Percentiles rank a stretch among this genome's conserved stretches.
phyloP scores from a whole-genome alignment of 108 stramenopile genomes.

The Seminavis robusta region DNA sequence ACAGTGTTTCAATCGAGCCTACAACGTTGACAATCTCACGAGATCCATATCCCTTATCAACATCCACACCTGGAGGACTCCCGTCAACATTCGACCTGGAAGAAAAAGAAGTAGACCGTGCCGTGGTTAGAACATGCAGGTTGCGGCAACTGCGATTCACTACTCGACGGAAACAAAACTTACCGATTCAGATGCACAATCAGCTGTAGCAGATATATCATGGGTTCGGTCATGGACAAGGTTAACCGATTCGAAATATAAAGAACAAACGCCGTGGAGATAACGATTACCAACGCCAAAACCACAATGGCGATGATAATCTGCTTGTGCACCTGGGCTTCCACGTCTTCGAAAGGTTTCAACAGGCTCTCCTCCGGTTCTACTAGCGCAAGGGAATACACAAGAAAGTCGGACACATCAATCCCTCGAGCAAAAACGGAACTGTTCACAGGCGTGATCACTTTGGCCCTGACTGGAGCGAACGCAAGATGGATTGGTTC shows the following conservation, averaged over 20 bases:
- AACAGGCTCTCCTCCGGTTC: conserved; percentile 2
- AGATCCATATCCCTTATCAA: conserved; percentile 12
- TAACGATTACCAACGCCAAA: conserved; percentile 9
- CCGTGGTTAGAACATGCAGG: not conserved
- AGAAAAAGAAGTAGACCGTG: not conserved
- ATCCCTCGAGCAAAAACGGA: too few relatives aligned
- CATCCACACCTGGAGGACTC: not conserved
- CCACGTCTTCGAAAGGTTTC: conserved; percentile 3
- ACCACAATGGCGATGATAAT: conserved; percentile 8
- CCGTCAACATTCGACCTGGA: not conserved
- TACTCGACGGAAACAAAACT: too few relatives aligned
- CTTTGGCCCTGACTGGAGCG: too few relatives aligned
- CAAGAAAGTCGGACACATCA: too few relatives aligned
- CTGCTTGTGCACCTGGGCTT: not conserved
- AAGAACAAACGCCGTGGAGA: conserved; percentile 6
- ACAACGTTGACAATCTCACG: conserved; percentile 31
- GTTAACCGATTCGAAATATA: conserved; percentile 13
- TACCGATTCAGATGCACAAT: conserved; percentile 3
- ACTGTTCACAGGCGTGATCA: too few relatives aligned
- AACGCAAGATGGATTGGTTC: too few relatives aligned
- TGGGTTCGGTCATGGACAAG: conserved; percentile 15
- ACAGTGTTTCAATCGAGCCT: conserved; percentile 33
- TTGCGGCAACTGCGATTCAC: not conserved
- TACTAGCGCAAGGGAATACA: too few relatives aligned
- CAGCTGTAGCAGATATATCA: conserved; percentile 17